Base-by-base conservation (phyloP, 331 rosid genomes). In the Malus hybrid region DNA sequence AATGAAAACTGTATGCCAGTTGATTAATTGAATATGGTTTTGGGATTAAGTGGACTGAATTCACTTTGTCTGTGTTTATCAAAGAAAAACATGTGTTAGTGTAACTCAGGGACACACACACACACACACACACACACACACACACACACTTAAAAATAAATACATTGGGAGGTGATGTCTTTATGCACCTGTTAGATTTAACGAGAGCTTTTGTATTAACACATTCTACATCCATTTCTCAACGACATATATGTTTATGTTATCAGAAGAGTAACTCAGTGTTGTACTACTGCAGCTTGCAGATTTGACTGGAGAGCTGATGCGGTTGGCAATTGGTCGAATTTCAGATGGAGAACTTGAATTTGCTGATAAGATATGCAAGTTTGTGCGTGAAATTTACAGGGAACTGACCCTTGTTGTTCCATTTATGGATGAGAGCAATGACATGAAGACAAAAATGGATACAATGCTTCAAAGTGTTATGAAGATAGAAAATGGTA, bases 401-500 rank as follows among this genome's bases (percentile, higher is more conserved):
- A 85, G 97, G 82, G 95, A 91, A 83, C 95, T 91, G 77, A 86
- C 91, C 10, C 94, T 93, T 32, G 83, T 91, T 15, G 98, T 85
- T 26, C 98, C 98, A 28, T 53, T 69, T 67, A 89, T 93, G 97
- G 98, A 93, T 76, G 97, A 88, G 60, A 82, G 68, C 83, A 76
- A 79, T 42, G 98, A 91, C 75, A 91, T 93, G 96, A 89, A 88
- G 73, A 39, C 82, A 52, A 91, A 93, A 89, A 93, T 93, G 98
- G 97, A 93, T 44, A 71, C 73, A 62, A 93, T 93, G 95, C 97
- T 93, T 63, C 97, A 93, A 74, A 93, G 98, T 64, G 91, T 90
- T 52, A 88, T 86, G 82, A 93, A 93, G 88, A 93, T 93, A 76
- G 98, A 93, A 89, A 93, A 91, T 28, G 98, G 98, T 93, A 91